Evolutionary conservation across 2,329 filamentous ascomycete genomes (phyloP).

Genomic region (Achaetomium macrosporum): DNA sequence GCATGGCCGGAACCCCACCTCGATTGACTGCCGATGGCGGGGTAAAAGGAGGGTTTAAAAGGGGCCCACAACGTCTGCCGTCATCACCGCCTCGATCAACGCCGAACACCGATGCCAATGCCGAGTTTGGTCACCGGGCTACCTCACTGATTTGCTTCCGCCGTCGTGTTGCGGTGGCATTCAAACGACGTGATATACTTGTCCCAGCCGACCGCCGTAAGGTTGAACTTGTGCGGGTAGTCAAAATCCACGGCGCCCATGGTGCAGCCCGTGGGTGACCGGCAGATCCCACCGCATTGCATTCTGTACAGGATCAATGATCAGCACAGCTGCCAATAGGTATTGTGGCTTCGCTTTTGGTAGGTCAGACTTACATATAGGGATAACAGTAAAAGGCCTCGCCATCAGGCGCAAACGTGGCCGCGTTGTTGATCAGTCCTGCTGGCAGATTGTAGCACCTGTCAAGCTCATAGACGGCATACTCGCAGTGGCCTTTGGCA

Average conservation of each 20-base stretch:
- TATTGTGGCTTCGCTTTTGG: background rate
- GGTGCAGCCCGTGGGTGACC: conserved; percentile 47
- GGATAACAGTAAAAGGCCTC: conserved; percentile 46
- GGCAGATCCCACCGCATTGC: conserved; percentile 41
- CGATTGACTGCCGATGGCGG: conserved; percentile 17
- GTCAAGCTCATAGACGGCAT: conserved; percentile 38
- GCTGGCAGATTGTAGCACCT: conserved; percentile 42
- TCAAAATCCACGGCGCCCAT: conserved; percentile 42
- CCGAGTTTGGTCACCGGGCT: background rate
- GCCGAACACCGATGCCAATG: conserved; percentile 2
- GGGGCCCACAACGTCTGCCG: conserved; percentile 5
- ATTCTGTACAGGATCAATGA: conserved; percentile 7
- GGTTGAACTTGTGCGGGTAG: conserved; percentile 43
- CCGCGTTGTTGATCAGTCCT: conserved; percentile 37
- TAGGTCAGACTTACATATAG: conserved; percentile 26
- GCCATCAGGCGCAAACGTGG: conserved; percentile 47
- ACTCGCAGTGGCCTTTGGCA: conserved; percentile 41
- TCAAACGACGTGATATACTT: conserved; percentile 34
- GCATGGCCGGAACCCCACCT: background rate
- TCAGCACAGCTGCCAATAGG: background rate
- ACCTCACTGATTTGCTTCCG: background rate
- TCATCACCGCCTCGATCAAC: background rate
- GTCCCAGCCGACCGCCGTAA: conserved; percentile 42
- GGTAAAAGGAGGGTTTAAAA: conserved; percentile 8
- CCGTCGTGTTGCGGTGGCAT: conserved; percentile 26